Evolutionary conservation across 2,329 filamentous ascomycete species (phyloP), one percentile per base, ranked within the genome.

Genomic region (Colletotrichum sp.): DNA sequence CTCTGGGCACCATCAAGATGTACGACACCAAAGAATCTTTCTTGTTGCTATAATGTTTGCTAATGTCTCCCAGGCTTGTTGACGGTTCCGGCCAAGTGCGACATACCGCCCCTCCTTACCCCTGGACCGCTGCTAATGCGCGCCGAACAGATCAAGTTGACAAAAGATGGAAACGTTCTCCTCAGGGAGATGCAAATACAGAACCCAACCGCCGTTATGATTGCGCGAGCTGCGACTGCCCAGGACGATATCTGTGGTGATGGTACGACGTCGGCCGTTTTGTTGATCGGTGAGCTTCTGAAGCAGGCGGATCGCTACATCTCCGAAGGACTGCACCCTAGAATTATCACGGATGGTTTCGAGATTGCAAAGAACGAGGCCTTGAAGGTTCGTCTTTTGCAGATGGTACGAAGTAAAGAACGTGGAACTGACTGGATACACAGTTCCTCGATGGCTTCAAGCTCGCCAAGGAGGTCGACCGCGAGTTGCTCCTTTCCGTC

Each of bases 221-320:
- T 94, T 85, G 92, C 92, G 73, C 88, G 92, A 84, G 96, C 96
- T 82, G 97, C 97, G 74, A 99, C 97, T 49, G 97, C 97, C 80
- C 96, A 99, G 86, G 97, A 99, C 86, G 97, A 99, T 82, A 99
- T 99, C 81, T 98, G 95, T 81, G 97, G 97, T 83, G 97, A 99
- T 86, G 97, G 97, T 82, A 99, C 97, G 81, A 99, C 97, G 57
- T 98, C 96, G 63, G 96, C 98, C 34, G 97, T 99, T 69, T 88
- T 99, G 81, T 88, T 99, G 84, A 96, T 99, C 68, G 97, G 97
- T 85, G 97, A 99, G 89, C 92, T 99, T 77, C 88, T 99, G 83
- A 99, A 99, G 91, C 97, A 99, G 89, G 97, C 97, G 76, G 95
- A 99, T 85, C 92, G 97, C 85, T 96, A 98, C 86, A 99, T 99